These are phyloP conservation scores for Apiosordaria backusii DNA, from an alignment of 495 filamentous ascomycete species.

Conservation along the genomic window DNA sequence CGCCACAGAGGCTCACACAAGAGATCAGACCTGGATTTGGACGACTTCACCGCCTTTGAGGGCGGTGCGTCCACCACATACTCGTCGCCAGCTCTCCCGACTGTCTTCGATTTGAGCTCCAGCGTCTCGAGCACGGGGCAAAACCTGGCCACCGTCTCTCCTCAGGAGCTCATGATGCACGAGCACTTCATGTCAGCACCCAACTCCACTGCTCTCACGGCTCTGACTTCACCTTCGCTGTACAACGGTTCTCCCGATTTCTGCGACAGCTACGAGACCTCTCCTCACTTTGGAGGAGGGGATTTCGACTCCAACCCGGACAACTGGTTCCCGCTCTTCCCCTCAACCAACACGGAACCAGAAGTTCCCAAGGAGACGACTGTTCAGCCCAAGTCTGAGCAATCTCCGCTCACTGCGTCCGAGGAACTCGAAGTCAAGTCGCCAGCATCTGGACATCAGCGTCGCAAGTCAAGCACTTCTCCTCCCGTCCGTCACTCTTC, in stretches of 20 bases:
- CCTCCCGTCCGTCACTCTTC: conserved; percentile 59
- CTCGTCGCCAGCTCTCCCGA: conserved; percentile 50
- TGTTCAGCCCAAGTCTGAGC: conserved; percentile 31
- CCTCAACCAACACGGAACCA: conserved; percentile 39
- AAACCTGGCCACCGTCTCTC: conserved; percentile 73
- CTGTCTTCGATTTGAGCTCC: conserved; percentile 42
- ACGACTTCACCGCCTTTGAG: conserved; percentile 52
- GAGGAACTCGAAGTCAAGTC: conserved; percentile 40
- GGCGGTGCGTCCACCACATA: conserved; percentile 47
- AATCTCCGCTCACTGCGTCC: conserved; percentile 43
- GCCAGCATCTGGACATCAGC: conserved; percentile 28
- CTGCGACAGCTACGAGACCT: conserved; percentile 67
- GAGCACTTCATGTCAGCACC: conserved; percentile 69
- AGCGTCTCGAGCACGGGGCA: conserved; percentile 41
- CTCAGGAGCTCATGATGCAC: conserved; percentile 69
- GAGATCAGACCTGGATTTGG: conserved; percentile 47
- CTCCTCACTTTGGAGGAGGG: conserved; percentile 59
- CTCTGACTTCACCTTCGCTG: conserved; percentile 77
- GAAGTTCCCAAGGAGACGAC: background rate
- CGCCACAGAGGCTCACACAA: conserved; percentile 39
- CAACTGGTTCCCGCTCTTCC: conserved; percentile 68
- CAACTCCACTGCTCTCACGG: conserved; percentile 77
- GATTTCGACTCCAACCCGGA: conserved; percentile 43
- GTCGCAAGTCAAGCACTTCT: conserved; percentile 45
- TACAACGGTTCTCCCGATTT: conserved; percentile 70